Percentiles rank a stretch among this genome's conserved stretches.
phyloP scores from a whole-genome alignment of 768 basidiomycete species.

The Lactarius trivialis region DNA sequence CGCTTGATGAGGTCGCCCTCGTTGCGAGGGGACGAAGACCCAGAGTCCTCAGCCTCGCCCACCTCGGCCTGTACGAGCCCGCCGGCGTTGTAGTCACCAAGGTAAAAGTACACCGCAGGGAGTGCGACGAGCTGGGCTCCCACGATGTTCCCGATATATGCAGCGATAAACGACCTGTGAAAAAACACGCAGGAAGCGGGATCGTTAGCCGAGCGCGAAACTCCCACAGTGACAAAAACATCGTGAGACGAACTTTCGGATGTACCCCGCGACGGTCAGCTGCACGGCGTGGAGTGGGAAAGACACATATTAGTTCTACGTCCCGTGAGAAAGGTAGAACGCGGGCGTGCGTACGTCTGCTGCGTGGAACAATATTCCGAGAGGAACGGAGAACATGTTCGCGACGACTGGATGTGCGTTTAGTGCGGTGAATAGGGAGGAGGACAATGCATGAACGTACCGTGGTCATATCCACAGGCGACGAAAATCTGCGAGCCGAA shows the following conservation, averaged over 20 bases:
- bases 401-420: slow-evolving; percentile 44
- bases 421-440: background rate
- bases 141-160: slow-evolving; percentile 60
- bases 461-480: slow-evolving; percentile 64
- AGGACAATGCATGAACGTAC: slow-evolving; percentile 30
- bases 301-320: background rate
- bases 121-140: slow-evolving; percentile 59
- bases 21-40: background rate
- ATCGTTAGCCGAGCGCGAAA: background rate
- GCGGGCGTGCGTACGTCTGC: slow-evolving; percentile 40
- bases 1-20: background rate
- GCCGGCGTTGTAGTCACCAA: slow-evolving; percentile 38
- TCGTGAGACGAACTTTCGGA: slow-evolving; percentile 47
- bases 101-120: slow-evolving; percentile 59
- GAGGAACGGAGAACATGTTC: slow-evolving; percentile 69
- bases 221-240: background rate
- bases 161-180: slow-evolving; percentile 53
- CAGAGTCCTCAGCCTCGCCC: background rate
- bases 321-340: background rate
- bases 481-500: slow-evolving; percentile 50
- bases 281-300: slow-evolving; percentile 24
- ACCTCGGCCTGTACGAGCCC: slow-evolving; percentile 13
- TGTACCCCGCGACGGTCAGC: slow-evolving; percentile 51
- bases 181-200: background rate
- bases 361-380: slow-evolving; percentile 66